Base-by-base conservation (phyloP, 768 basidiomycete genomes). In the Trametopsis cervina region DNA sequence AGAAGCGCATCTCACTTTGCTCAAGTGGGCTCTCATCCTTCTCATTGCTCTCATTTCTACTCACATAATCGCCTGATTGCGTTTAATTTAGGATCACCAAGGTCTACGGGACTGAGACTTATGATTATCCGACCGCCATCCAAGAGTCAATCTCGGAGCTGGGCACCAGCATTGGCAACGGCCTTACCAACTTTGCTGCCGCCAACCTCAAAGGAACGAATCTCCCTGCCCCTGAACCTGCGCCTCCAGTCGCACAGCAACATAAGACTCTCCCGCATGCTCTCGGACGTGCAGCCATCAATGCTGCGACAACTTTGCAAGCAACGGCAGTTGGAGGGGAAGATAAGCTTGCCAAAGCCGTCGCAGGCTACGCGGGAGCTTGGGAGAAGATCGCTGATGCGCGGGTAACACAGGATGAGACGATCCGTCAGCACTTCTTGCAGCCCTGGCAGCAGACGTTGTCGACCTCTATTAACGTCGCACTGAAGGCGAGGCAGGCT, bases 231-330 rank as follows among this genome's bases (percentile, higher is more conserved):
- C 89, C 90, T 15, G 66, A 77, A 2, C 79, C 83, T 17, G 59
- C 79, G 38, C 66, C 81, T 0, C 71, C 79, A 1, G 74, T 78
- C 20, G 67, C 71, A 2, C 61, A 70, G 22, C 85, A 84, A 58
- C 92, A 93, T 73, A 98, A 98, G 81, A 98, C 96, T 0, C 85
- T 98, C 44, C 90, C 96, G 0, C 96, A 98, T 58, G 95, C 96
- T 0, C 78, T 98, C 44, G 76, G 83, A 17, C 85, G 96, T 43
- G 85, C 94, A 0, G 81, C 93, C 0, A 76, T 79, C 29, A 60
- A 69, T 7, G 88, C 82, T 0, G 75, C 81, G 2, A 63, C 63
- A 4, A 66, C 69, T 10, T 59, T 86, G 24, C 66, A 69, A n/a
- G 52, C 56, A 2, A 69, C 71, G 1, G 63, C 72, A 2, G 72